A percentile compares a stretch with the other conserved stretches of the same genome.
Evolutionary conservation across 805 yeast genomes (phyloP).

Genomic region (Ogataea henricii): DNA sequence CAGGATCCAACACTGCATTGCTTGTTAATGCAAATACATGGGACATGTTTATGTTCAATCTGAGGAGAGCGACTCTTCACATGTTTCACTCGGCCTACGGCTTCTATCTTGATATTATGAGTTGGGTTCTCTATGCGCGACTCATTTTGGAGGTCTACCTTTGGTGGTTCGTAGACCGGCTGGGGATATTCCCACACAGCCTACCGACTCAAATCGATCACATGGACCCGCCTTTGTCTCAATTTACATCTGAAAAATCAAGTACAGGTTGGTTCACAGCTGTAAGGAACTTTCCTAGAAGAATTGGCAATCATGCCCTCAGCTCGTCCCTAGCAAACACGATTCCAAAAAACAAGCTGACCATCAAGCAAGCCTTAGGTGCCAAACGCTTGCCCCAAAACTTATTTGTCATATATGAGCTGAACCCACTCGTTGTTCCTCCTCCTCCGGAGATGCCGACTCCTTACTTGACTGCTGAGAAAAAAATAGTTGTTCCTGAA

Average conservation of each 20-base stretch:
- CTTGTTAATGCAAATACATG: slow-evolving; percentile 17
- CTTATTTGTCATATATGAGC: slow-evolving; percentile 36
- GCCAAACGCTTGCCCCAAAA: slow-evolving; percentile 33
- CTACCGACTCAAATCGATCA: slow-evolving; percentile 3
- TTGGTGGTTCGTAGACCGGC: slow-evolving; percentile 25
- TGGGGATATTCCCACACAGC: slow-evolving; percentile 14
- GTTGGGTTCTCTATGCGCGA: neutral
- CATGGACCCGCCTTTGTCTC: slow-evolving; percentile 2
- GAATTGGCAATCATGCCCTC: slow-evolving; percentile 19
- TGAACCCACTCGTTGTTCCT: slow-evolving; percentile 31
- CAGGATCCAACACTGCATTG: slow-evolving; percentile 26
- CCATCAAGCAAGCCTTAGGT: slow-evolving; percentile 19
- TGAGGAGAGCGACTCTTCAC: slow-evolving; percentile 18
- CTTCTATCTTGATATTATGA: neutral
- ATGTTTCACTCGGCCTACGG: slow-evolving; percentile 14
- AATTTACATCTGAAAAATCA: neutral
- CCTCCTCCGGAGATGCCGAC: slow-evolving; percentile 47
- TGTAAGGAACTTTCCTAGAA: slow-evolving; percentile 18
- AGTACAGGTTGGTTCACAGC: slow-evolving; percentile 3
- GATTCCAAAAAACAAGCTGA: slow-evolving; percentile 24
- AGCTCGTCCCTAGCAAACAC: slow-evolving; percentile 23
- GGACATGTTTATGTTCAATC: slow-evolving; percentile 15
- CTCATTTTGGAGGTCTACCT: slow-evolving; percentile 6
- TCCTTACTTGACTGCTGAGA: slow-evolving; percentile 45
- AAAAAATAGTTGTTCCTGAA: slow-evolving; percentile 40